Percentiles rank a stretch among this genome's conserved stretches.
These are phyloP conservation scores for Peterozyma toletana DNA, from an alignment of 805 yeast species.

Conservation along the genomic window DNA sequence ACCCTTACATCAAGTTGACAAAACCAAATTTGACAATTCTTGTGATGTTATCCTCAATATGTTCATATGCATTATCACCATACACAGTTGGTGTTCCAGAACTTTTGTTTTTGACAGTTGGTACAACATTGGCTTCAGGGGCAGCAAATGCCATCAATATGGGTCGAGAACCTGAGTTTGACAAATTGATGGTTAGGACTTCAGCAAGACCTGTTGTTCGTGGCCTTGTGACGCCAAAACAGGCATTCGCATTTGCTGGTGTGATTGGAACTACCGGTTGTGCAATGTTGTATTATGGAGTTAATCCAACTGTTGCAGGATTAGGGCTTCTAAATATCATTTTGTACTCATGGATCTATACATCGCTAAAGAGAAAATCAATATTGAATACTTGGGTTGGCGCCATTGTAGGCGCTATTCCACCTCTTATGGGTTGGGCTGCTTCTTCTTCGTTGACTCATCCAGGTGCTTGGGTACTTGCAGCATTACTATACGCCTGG, in stretches of 20 bases:
- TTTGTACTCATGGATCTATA: constrained; percentile 84
- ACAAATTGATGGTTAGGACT: constrained; percentile 81
- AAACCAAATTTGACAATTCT: constrained; percentile 85
- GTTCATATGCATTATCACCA: constrained; percentile 92
- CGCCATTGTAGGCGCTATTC: constrained; percentile 97
- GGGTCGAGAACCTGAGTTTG: constrained; percentile 93
- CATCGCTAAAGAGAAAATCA: constrained; percentile 78
- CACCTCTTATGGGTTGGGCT: constrained; percentile 99
- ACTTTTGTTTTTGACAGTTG: constrained; percentile 66
- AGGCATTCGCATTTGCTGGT: constrained; percentile 80
- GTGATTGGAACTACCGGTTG: constrained; percentile 68
- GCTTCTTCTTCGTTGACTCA: constrained; percentile 72
- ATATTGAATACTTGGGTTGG: constrained; percentile 97
- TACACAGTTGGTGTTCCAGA: constrained; percentile 66
- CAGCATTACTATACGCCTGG: constrained; percentile 90
- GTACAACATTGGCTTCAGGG: constrained; percentile 84
- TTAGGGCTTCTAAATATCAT: constrained; percentile 78
- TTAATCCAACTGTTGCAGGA: constrained; percentile 75
- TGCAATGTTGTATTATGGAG: constrained; percentile 64
- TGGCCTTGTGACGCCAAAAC: constrained; percentile 65
- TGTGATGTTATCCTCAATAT: constrained; percentile 86
- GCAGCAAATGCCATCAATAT: constrained; percentile 96
- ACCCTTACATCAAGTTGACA: constrained; percentile 72
- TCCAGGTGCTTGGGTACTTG: constrained; percentile 95
- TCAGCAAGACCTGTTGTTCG: constrained; percentile 84